These are phyloP conservation scores for Calonectria leucothoes DNA, from an alignment of 2,329 filamentous ascomycete species.

Conservation along the genomic window DNA sequence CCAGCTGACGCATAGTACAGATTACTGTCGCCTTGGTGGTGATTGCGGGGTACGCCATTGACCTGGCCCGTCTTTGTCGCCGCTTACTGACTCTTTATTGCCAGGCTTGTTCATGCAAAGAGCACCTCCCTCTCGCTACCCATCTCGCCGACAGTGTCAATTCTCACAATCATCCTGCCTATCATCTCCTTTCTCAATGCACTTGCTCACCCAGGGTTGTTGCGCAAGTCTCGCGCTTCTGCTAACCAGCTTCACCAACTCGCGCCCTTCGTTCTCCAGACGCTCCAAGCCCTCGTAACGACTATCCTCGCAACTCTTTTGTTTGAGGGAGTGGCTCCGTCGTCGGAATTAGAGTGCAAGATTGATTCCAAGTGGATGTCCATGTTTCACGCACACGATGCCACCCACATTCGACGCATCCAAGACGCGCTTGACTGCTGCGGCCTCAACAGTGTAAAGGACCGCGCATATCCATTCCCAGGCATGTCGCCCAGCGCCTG, in stretches of 20 bases:
- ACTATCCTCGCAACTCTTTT: constrained; percentile 60
- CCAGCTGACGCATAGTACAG: background rate
- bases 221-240: constrained; percentile 38
- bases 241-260: constrained; percentile 37
- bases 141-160: constrained; percentile 48
- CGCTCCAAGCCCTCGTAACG: constrained; percentile 55
- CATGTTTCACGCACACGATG: constrained; percentile 65
- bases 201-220: constrained; percentile 48
- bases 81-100: constrained; percentile 2
- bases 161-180: constrained; percentile 54
- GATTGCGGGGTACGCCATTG: constrained; percentile 1
- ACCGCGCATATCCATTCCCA: constrained; percentile 74
- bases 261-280: constrained; percentile 51
- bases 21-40: background rate
- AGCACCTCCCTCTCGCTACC: constrained; percentile 54
- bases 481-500: constrained; percentile 52
- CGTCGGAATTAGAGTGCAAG: constrained; percentile 57
- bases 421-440: constrained; percentile 77
- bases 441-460: constrained; percentile 66
- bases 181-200: constrained; percentile 52
- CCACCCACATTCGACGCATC: constrained; percentile 63
- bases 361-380: constrained; percentile 67
- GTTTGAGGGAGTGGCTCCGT: constrained; percentile 48
- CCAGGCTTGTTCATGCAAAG: constrained; percentile 54
- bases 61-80: background rate